A percentile compares a stretch with the other conserved stretches of the same genome.
Evolutionary conservation across 257 asterid species (phyloP).

Genomic region (Primulina eburnea): DNA sequence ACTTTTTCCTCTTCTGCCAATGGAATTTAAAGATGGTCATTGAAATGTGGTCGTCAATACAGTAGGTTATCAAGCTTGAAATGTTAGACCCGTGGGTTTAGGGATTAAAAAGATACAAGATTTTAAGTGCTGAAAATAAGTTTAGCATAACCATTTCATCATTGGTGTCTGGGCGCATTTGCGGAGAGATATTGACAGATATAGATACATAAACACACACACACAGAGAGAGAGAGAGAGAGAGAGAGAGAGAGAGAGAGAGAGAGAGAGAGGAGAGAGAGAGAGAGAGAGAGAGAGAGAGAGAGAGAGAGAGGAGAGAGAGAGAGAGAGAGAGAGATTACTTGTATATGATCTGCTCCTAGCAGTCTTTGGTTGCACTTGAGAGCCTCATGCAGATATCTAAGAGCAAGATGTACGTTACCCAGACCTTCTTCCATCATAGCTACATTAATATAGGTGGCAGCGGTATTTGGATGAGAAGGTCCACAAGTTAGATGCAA

Average conservation of each 20-base stretch:
- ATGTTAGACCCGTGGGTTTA: background rate
- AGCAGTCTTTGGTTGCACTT: slow-evolving; percentile 81
- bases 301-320: slow-evolving; percentile 21
- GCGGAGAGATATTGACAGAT: background rate
- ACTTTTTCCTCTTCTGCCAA: background rate
- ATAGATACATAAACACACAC: background rate
- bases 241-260: slow-evolving; percentile 19
- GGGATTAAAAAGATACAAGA: background rate
- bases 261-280: slow-evolving; percentile 18
- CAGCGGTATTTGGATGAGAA: slow-evolving; percentile 82
- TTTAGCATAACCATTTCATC: background rate
- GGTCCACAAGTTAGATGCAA: slow-evolving; percentile 79
- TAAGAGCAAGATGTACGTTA: slow-evolving; percentile 74
- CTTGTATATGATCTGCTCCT: slow-evolving; percentile 82
- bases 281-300: slow-evolving; percentile 1
- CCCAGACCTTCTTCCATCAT: slow-evolving; percentile 94
- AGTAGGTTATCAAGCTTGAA: background rate
- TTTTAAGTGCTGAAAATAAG: background rate
- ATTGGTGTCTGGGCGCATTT: background rate
- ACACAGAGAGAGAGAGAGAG: background rate
- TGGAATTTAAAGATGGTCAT: background rate
- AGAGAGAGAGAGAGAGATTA: slow-evolving; percentile 29
- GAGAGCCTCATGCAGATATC: slow-evolving; percentile 84
- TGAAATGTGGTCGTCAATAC: background rate
- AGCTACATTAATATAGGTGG: slow-evolving; percentile 76